Percentiles rank a stretch among this genome's conserved stretches.
Evolutionary conservation across 306 rosid species (phyloP).

Genomic region (Vigna mungo): DNA sequence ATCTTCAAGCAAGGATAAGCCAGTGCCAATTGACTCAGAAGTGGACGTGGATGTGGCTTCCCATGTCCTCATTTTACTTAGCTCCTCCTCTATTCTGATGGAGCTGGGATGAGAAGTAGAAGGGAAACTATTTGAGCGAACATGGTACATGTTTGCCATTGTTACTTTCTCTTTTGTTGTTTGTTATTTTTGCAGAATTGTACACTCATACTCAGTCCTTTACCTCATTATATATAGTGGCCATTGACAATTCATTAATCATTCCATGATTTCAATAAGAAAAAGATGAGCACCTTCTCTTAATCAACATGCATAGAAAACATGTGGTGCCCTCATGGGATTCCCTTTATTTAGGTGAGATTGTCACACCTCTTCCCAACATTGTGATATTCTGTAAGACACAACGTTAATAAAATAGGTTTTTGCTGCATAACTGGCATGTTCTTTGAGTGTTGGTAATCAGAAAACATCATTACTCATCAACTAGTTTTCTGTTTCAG

Average conservation of each 20-base stretch:
- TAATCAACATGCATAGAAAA: slow-evolving; percentile 25
- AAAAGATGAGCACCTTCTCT: not conserved
- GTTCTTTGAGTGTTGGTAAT: slow-evolving; percentile 40
- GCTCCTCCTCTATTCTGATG: slow-evolving; percentile 58
- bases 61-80: slow-evolving; percentile 58
- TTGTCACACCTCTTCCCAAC: slow-evolving; percentile 56
- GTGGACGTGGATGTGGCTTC: slow-evolving; percentile 50
- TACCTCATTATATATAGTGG: slow-evolving; percentile 33
- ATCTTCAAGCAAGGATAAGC: slow-evolving; percentile 50
- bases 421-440: slow-evolving; percentile 41
- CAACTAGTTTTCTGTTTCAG: slow-evolving; percentile 49
- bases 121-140: slow-evolving; percentile 77
- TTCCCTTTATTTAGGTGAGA: slow-evolving; percentile 28
- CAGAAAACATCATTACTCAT: slow-evolving; percentile 45
- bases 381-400: slow-evolving; percentile 25
- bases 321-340: slow-evolving; percentile 56
- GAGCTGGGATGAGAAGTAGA: slow-evolving; percentile 71
- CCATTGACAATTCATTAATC: not conserved
- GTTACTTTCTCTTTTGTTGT: not conserved
- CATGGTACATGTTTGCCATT: slow-evolving; percentile 60
- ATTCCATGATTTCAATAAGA: not conserved
- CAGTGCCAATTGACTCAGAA: slow-evolving; percentile 49
- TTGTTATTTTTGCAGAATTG: not conserved
- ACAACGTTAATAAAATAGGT: not conserved
- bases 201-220: not conserved